A percentile compares a stretch with the other conserved stretches of the same genome.
These are phyloP conservation scores for Lanmaoa rubissima DNA, from an alignment of 768 basidiomycete genomes.

Conservation along the genomic window DNA sequence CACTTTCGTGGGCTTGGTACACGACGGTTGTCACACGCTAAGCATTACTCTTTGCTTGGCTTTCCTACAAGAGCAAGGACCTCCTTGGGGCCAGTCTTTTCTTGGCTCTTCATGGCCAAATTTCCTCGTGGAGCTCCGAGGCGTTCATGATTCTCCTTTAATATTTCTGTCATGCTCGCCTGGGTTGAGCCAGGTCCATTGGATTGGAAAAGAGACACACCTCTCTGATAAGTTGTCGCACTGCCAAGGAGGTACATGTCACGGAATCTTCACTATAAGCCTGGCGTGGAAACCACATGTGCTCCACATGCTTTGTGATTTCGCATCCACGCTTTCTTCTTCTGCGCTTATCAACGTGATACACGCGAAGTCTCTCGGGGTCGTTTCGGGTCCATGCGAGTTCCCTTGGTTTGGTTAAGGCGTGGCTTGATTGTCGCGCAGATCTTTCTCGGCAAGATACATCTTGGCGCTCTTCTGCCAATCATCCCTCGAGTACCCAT, in stretches of 20 bases:
- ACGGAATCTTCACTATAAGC: not conserved
- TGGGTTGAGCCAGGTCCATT: not conserved
- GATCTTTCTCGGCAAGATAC: not conserved
- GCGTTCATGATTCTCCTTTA: not conserved
- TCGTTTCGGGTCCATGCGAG: not conserved
- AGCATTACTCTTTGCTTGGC: not conserved
- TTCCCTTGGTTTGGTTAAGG: not conserved
- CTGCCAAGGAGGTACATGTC: not conserved
- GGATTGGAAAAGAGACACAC: not conserved
- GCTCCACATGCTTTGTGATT: not conserved
- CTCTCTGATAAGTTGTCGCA: not conserved
- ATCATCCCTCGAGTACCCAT: not conserved
- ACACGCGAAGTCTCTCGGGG: not conserved
- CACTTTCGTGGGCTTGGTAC: not conserved
- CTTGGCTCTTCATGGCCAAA: not conserved
- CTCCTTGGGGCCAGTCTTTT: not conserved
- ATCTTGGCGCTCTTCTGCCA: not conserved
- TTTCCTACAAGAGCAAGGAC: not conserved
- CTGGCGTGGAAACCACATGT: not conserved
- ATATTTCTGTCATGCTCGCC: not conserved
- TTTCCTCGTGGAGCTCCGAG: not conserved
- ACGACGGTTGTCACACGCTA: not conserved
- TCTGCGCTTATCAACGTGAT: not conserved
- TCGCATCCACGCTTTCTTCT: not conserved
- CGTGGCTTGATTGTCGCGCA: not conserved